These are phyloP conservation scores for Globisporangium ultimum DNA, from an alignment of 352 stramenopile species.

Conservation along the genomic window DNA sequence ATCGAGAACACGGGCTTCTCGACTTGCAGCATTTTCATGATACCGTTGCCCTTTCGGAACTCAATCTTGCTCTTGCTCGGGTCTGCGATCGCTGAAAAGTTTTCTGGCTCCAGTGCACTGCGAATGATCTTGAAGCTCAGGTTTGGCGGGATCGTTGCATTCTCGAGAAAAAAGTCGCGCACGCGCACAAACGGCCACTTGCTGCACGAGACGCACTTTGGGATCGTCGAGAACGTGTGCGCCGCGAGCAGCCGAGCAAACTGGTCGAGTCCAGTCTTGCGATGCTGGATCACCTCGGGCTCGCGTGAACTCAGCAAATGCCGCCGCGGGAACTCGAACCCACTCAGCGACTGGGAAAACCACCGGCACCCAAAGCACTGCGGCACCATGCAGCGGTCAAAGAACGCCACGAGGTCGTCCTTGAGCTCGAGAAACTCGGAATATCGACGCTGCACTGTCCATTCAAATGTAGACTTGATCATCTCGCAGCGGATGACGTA, in stretches of 20 bases:
- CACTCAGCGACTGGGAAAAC: slow-evolving; percentile 59
- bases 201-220: slow-evolving; percentile 66
- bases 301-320: slow-evolving; percentile 49
- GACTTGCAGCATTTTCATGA: slow-evolving; percentile 62
- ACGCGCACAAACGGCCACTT: slow-evolving; percentile 51
- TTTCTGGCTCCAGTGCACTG: slow-evolving; percentile 26
- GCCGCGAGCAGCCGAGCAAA: slow-evolving; percentile 53
- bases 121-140: slow-evolving; percentile 26
- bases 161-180: slow-evolving; percentile 60
- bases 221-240: slow-evolving; percentile 76
- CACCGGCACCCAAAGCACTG: slow-evolving; percentile 77
- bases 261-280: slow-evolving; percentile 43
- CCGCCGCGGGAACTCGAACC: slow-evolving; percentile 62
- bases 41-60: slow-evolving; percentile 53
- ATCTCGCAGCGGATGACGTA: slow-evolving; percentile 50
- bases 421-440: slow-evolving; percentile 66
- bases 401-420: slow-evolving; percentile 51
- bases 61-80: slow-evolving; percentile 79
- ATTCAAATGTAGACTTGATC: slow-evolving; percentile 36
- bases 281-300: slow-evolving; percentile 39
- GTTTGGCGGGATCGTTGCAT: slow-evolving; percentile 22
- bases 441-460: slow-evolving; percentile 63
- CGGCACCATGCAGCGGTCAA: slow-evolving; percentile 27
- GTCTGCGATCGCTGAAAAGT: slow-evolving; percentile 63
- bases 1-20: slow-evolving; percentile 57